Conservation (phyloP, 2,329 filamentous ascomycete species). For the Annulohypoxylon truncatum region DNA sequence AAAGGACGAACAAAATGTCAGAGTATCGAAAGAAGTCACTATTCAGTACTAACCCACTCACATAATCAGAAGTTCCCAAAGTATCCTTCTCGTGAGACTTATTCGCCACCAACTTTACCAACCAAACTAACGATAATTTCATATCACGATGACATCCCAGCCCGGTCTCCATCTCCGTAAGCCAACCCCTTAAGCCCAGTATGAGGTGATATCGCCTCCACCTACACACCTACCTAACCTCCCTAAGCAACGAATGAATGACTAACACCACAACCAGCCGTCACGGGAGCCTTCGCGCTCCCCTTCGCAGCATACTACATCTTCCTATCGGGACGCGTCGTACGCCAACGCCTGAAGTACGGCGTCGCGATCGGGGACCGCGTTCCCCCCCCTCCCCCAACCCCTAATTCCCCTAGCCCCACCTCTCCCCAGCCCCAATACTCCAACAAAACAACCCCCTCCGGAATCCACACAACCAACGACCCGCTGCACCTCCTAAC, state of each 20-base stretch:
- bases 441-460: not conserved
- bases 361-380: constrained; percentile 14
- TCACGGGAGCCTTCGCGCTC: constrained; percentile 19
- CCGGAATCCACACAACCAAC: not conserved
- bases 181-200: not conserved
- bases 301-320: constrained; percentile 22
- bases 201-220: not conserved
- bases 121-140: not conserved
- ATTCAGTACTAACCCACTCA: not conserved
- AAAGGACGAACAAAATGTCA: not conserved
- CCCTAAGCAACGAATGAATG: not conserved
- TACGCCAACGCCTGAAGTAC: not conserved
- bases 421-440: not conserved
- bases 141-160: not conserved
- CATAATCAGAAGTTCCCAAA: not conserved
- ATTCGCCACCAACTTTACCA: not conserved
- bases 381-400: not conserved
- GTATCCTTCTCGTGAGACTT: not conserved
- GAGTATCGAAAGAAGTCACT: not conserved
- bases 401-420: not conserved
- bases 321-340: constrained; percentile 10
- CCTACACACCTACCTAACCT: not conserved
- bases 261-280: constrained; percentile 1
- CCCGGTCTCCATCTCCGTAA: constrained; percentile 7
- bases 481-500: constrained; percentile 5